phyloP scores from a whole-genome alignment of 306 rosid genomes.

The barrel medic (Medicago truncatula) region MtrunA17r5.0-ANR NC_053044.1:50655001-50655500 shows the following conservation, averaged over 20 bases:
- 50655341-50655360: neutral
- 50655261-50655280: neutral
- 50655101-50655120: neutral
- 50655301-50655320: neutral
- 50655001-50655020: constrained; percentile 1
- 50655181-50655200: no score
- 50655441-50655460: neutral
- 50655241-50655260: neutral
- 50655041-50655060: neutral
- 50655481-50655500: constrained; percentile 12
- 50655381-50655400: constrained; percentile 1
- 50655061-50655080: no score
- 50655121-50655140: neutral
- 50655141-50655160: neutral
- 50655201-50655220: neutral
- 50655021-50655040: neutral
- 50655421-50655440: neutral
- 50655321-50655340: neutral
- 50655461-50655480: neutral
- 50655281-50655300: neutral
- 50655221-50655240: neutral
- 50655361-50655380: neutral
- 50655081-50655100: neutral
- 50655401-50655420: constrained; percentile 6
- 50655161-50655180: neutral